Base-by-base conservation (phyloP, 2,329 filamentous ascomycete genomes). In the Amylocarpus encephaloides region DNA sequence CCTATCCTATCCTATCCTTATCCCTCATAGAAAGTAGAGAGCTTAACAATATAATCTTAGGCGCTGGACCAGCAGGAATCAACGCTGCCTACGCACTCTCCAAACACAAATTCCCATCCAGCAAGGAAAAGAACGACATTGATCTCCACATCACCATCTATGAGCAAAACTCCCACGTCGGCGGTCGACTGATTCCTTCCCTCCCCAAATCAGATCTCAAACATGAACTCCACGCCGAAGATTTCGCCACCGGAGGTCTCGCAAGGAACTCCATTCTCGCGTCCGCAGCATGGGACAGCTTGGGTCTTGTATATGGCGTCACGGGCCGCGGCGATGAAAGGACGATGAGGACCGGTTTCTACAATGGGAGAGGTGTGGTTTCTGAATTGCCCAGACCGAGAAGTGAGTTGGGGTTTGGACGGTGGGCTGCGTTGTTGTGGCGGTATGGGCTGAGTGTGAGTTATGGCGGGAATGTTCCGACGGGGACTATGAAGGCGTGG, bases 401-500 rank as follows among this genome's bases (percentile, higher is more conserved):
- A 13, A 19, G 26, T 4, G 43, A 43, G 26, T 26, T 53, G 4
- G 15, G 18, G 11, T 55, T 43, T 43, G 30, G 22, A 6, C 11
- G 7, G 5, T 51, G 50, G 44, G 18, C 49, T n/a, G 44, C 42
- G 16, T 32, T 57, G 1, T 11, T 51, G 12, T 51, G 18, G 40
- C 39, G 35, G 38, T 57, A 57, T 48, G 45, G 48, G 13, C 16
- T 29, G 12, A 45, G 30, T 34, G 41, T 51, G 12, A 41, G 32
- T 32, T 33, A 39, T 16, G 50, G 46, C 2, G 15, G 34, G 5
- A n/a, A 33, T 2, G 19, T 54, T 7, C 52, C 48, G 10, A 35
- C 16, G 16, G 48, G 43, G 5, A 49, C 43, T 1, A 61, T 66
- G 63, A 62, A 58, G 59, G 57, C 16, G 11, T 55, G 45, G 13